phyloP scores from a whole-genome alignment of 2,329 filamentous ascomycete genomes.

The Botryosphaeria dothidea region DNA sequence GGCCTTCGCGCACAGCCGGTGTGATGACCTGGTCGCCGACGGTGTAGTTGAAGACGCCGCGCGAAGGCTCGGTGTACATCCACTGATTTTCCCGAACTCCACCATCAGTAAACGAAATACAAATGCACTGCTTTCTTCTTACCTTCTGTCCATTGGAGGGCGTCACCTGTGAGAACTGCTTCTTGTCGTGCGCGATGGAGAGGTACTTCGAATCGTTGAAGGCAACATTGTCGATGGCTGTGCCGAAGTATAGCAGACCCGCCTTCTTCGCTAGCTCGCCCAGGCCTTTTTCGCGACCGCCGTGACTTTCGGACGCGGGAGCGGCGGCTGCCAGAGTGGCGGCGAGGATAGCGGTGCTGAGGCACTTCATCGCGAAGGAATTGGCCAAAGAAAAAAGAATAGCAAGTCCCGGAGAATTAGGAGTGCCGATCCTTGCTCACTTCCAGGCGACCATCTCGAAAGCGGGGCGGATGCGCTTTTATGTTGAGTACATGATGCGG shows the following conservation, averaged over 20 bases:
- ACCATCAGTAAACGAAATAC: too few species aligned
- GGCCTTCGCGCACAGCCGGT: slow-evolving; percentile 41
- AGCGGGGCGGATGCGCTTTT: background rate
- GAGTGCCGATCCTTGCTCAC: background rate
- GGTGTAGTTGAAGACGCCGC: slow-evolving; percentile 59
- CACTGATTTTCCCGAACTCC: slow-evolving; percentile 47
- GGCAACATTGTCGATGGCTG: slow-evolving; percentile 60
- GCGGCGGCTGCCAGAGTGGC: slow-evolving; percentile 26
- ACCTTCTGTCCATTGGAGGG: slow-evolving; percentile 63
- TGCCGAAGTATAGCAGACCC: slow-evolving; percentile 58
- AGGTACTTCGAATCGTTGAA: slow-evolving; percentile 57
- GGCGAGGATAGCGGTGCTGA: slow-evolving; percentile 21
- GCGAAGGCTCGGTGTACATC: slow-evolving; percentile 61
- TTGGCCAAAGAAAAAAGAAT: too few species aligned
- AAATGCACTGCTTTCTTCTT: background rate
- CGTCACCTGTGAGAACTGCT: slow-evolving; percentile 66
- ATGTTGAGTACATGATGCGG: background rate
- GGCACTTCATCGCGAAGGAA: slow-evolving; percentile 30
- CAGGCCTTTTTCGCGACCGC: slow-evolving; percentile 34
- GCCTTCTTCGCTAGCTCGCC: slow-evolving; percentile 57
- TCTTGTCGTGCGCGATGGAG: slow-evolving; percentile 54
- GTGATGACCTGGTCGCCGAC: slow-evolving; percentile 53
- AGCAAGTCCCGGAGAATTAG: too few species aligned
- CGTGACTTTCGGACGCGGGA: slow-evolving; percentile 22
- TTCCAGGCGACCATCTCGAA: background rate